A percentile compares a stretch with the other conserved stretches of the same genome.
Conservation (phyloP, 2,329 filamentous ascomycete genomes). For the Aspergillus pseudoterreus region DNA sequence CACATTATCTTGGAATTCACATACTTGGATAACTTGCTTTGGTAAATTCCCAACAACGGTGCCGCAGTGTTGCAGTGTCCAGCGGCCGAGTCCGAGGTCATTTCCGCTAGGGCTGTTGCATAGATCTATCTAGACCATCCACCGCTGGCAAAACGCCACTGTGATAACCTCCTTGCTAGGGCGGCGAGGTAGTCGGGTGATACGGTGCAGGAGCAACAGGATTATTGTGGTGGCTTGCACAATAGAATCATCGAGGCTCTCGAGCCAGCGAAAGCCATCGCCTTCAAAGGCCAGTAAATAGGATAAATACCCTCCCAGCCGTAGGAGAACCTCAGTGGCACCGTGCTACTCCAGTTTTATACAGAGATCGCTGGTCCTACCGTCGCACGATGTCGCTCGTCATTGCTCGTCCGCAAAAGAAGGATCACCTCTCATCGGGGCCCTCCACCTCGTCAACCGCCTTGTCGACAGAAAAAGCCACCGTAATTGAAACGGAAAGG, state of each 20-base stretch:
- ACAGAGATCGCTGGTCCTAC: neutral
- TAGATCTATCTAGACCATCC: constrained; percentile 1
- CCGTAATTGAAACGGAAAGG: constrained; percentile 1
- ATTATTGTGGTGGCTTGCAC: neutral
- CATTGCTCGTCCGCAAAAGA: constrained; percentile 7
- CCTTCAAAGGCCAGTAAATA: neutral
- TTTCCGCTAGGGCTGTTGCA: neutral
- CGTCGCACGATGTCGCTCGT: constrained; percentile 10
- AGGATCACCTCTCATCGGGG: neutral
- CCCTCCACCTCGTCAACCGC: neutral
- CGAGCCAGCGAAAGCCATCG: neutral
- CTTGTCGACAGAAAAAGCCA: constrained; percentile 10
- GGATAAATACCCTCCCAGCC: neutral
- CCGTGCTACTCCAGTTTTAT: neutral
- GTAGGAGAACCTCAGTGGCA: neutral
- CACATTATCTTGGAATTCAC: neutral
- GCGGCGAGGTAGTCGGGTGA: neutral
- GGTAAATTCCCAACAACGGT: neutral
- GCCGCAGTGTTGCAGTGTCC: neutral
- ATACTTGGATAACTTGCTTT: neutral
- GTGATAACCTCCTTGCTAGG: neutral
- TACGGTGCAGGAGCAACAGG: neutral
- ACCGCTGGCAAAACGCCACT: neutral
- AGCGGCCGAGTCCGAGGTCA: neutral
- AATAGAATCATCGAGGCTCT: constrained; percentile 1